Conservation (phyloP, 106 monocot species). For the Allium cepa region DNA sequence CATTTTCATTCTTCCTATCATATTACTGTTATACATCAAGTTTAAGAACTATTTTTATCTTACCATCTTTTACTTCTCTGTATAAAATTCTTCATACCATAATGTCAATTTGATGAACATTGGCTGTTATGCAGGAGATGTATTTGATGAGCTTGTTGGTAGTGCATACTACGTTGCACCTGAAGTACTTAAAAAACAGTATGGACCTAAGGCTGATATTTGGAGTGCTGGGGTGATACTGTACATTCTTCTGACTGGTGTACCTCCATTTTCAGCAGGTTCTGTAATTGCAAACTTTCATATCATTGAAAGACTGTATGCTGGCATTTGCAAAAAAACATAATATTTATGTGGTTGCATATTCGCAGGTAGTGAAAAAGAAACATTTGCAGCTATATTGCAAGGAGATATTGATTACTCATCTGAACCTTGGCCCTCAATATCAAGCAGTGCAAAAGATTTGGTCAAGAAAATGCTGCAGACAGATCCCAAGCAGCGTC, state of each 20-base stretch:
- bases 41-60: too few species aligned
- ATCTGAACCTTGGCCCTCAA: slow-evolving; percentile 78
- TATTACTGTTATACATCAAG: too few species aligned
- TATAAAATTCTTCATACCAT: too few species aligned
- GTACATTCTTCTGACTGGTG: slow-evolving; percentile 90
- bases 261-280: slow-evolving; percentile 85
- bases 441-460: slow-evolving; percentile 70
- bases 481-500: slow-evolving; percentile 53
- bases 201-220: slow-evolving; percentile 81
- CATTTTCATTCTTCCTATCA: too few species aligned
- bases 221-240: slow-evolving; percentile 99
- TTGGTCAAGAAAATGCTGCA: slow-evolving; percentile 58
- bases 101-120: too few species aligned
- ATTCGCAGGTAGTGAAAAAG: slow-evolving; percentile 48
- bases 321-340: too few species aligned
- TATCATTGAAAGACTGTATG: too few species aligned
- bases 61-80: too few species aligned
- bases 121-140: not conserved
- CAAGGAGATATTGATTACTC: slow-evolving; percentile 48
- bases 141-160: slow-evolving; percentile 75
- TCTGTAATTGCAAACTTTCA: too few species aligned
- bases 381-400: slow-evolving; percentile 60
- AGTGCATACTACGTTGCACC: slow-evolving; percentile 97
- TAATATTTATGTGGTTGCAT: too few species aligned
- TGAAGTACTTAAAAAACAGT: slow-evolving; percentile 57